Conservation (phyloP, 176 grass and related monocot genomes). For the Bonia amplexicaulis region DNA sequence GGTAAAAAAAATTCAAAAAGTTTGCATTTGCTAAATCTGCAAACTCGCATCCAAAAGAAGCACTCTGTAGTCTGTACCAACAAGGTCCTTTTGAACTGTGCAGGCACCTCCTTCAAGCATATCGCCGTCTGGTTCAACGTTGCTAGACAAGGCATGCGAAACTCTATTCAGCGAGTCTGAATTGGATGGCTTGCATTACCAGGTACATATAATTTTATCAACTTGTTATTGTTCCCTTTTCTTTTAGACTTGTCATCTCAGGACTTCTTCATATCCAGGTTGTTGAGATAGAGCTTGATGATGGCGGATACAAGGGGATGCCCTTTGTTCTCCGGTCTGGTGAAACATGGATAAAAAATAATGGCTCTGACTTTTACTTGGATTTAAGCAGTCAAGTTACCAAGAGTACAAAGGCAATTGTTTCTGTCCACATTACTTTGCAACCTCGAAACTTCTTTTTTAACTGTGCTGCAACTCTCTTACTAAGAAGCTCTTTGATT, state of each 20-base stretch:
- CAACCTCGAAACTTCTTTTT: neutral
- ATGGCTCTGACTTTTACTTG: conserved; percentile 77
- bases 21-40: neutral
- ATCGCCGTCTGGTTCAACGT: conserved; percentile 61
- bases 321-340: conserved; percentile 76
- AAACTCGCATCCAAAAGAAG: conserved; percentile 5
- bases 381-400: conserved; percentile 49
- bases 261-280: conserved; percentile 41
- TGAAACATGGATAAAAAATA: conserved; percentile 90
- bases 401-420: conserved; percentile 51
- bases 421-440: conserved; percentile 12
- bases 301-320: conserved; percentile 61
- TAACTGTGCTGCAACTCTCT: conserved; percentile 1
- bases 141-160: conserved; percentile 74
- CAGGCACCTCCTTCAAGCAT: conserved; percentile 67
- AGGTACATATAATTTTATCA: conserved; percentile 45
- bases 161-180: conserved; percentile 55
- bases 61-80: neutral
- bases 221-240: conserved; percentile 10
- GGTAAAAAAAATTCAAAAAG: conserved; percentile 32
- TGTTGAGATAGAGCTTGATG: conserved; percentile 79
- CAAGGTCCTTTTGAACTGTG: conserved; percentile 22
- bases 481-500: conserved; percentile 24
- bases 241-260: conserved; percentile 11
- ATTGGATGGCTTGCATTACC: conserved; percentile 56